phyloP scores from a whole-genome alignment of 2,329 filamentous ascomycete species.

The Epichloe gansuensis region DNA sequence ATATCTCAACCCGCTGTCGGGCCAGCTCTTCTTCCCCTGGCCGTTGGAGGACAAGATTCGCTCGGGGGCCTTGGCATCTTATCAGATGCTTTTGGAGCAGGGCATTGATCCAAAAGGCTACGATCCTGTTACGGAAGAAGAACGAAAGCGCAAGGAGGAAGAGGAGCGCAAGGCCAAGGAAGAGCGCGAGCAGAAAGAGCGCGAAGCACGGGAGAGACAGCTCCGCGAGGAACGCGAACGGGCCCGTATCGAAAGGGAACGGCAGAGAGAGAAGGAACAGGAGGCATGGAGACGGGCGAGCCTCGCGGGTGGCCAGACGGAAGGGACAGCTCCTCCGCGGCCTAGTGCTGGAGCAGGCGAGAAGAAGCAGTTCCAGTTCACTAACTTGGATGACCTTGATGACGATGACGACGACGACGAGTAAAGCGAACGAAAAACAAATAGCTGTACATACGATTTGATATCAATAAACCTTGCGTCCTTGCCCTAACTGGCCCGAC shows the following conservation, averaged over 20 bases:
- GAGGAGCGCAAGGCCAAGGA: constrained; percentile 34
- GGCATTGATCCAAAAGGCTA: constrained; percentile 49
- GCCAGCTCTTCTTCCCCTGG: constrained; percentile 62
- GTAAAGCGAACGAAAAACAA: not conserved
- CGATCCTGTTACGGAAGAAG: constrained; percentile 43
- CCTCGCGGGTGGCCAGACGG: constrained; percentile 14
- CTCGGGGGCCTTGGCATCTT: constrained; percentile 50
- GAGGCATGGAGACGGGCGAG: constrained; percentile 29
- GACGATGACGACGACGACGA: constrained; percentile 30
- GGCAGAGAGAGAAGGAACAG: constrained; percentile 28
- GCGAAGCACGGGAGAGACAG: constrained; percentile 32
- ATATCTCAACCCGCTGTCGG: constrained; percentile 42
- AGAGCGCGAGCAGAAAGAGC: constrained; percentile 32
- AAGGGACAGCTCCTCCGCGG: constrained; percentile 14
- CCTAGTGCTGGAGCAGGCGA: constrained; percentile 18
- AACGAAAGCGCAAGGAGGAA: constrained; percentile 36
- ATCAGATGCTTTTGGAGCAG: constrained; percentile 47
- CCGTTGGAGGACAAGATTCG: constrained; percentile 58
- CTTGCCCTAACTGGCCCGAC: no score
- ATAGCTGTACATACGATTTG: not conserved
- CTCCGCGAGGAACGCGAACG: constrained; percentile 26
- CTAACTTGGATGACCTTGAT: constrained; percentile 39
- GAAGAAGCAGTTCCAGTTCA: constrained; percentile 44
- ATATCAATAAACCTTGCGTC: not conserved
- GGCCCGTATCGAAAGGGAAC: constrained; percentile 29